phyloP scores from a whole-genome alignment of 441 rosid genomes.

The Pelargonium exstipulatum region DNA sequence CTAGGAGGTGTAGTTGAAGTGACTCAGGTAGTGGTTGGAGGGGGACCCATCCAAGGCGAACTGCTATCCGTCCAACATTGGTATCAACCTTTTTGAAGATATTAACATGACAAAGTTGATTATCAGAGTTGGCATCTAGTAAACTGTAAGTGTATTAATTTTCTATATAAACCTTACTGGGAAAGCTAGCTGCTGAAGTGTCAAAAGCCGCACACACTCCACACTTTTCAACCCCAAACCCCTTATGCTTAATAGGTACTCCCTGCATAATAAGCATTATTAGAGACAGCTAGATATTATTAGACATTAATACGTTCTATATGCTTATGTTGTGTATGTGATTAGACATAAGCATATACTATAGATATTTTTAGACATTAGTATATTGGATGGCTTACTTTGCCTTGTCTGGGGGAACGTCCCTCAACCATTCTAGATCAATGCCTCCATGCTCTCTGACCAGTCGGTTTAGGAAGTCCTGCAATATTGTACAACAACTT shows the following conservation, averaged over 20 bases:
- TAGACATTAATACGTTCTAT: background rate
- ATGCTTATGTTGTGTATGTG: background rate
- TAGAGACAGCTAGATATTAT: background rate
- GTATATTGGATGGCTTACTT: conserved; percentile 46
- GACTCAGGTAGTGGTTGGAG: conserved; percentile 93
- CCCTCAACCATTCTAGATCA: conserved; percentile 95
- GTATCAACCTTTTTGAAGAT: conserved; percentile 76
- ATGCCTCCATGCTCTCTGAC: conserved; percentile 70
- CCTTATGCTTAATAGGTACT: conserved; percentile 73
- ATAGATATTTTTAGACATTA: background rate
- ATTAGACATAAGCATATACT: background rate
- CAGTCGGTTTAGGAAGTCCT: conserved; percentile 76
- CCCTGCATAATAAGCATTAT: conserved; percentile 45
- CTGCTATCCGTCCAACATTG: conserved; percentile 96
- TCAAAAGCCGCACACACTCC: conserved; percentile 90
- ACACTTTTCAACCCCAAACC: conserved; percentile 97
- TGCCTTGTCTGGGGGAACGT: conserved; percentile 68
- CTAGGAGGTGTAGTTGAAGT: conserved; percentile 89
- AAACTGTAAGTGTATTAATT: conserved; percentile 20
- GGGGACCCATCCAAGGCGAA: conserved; percentile 99
- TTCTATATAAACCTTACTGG: conserved; percentile 55
- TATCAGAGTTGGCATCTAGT: conserved; percentile 15
- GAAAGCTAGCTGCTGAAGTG: conserved; percentile 93
- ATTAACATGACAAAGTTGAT: conserved; percentile 15
- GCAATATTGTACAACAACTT: conserved; percentile 33